Base-by-base conservation (phyloP, 306 rosid species). In the Trifolium pratense region DNA sequence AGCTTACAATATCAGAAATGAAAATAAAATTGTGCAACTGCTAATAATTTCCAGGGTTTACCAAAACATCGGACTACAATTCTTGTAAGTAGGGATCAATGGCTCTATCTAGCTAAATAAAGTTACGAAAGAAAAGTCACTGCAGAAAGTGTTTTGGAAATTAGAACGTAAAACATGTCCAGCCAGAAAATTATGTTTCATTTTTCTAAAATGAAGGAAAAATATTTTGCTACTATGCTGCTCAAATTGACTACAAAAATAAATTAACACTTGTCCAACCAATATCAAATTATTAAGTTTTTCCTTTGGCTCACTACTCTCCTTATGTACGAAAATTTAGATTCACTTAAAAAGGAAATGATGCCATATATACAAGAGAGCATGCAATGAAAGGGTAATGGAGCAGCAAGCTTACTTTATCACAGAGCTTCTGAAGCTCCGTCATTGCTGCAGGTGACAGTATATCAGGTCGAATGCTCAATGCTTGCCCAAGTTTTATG, bases 401-500 rank as follows among this genome's bases (percentile, higher is more conserved):
- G 40, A 26, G 68, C 42, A 79, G 72, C 66, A 26, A 73, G 15
- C 67, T 32, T 84, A 94, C 98, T 89, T 94, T 94, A 75, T 94
- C 98, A 66, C 98, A 94, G 63, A 94, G 98, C 87, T 94, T 94
- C 78, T 94, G 98, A 79, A 94, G 88, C 81, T 94, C 98, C 32
- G 75, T 85, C 98, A 94, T 94, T 80, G 98, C 98, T 83, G 51
- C 83, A 17, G 98, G 98, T 71, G 98, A 91, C 75, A 94, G 87
- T 60, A 94, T 86, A 87, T 94, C 98, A 46, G 98, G 98, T 55
- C 97, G 90, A 75, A 94, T 94, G 75, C 98, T 94, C 89, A 94
- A 85, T 48, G 98, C 98, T 89, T 94, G 98, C 56, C 98, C 98
- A 71, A 91, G 97, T 86, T 94, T 94, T 70, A 94, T 91, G 79